phyloP scores from a whole-genome alignment of 2,329 filamentous ascomycete genomes.

The Colletotrichum agaves region DNA sequence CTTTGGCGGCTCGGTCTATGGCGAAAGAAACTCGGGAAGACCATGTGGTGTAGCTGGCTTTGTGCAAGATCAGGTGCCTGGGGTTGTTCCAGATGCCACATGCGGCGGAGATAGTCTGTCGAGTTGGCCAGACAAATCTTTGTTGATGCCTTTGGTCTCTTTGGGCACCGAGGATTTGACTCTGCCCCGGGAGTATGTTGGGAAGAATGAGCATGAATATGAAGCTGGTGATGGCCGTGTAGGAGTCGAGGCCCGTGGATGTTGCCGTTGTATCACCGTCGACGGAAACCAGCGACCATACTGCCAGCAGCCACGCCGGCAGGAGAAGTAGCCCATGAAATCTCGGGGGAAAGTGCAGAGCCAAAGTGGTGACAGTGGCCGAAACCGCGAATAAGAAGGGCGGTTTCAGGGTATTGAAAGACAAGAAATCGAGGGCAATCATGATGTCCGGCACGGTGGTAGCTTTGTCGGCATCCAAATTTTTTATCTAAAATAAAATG shows the following conservation, averaged over 20 bases:
- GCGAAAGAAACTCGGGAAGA: not conserved
- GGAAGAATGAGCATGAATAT: not conserved
- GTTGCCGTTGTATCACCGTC: not conserved
- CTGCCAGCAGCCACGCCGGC: not conserved
- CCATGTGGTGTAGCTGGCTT: not conserved
- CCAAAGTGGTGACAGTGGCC: not conserved
- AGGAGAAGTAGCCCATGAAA: not conserved
- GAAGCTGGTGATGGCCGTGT: not conserved
- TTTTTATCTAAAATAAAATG: not conserved
- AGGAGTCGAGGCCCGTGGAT: not conserved
- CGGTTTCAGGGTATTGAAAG: not conserved
- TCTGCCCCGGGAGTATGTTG: not conserved
- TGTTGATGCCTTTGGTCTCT: not conserved
- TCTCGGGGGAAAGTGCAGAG: not conserved
- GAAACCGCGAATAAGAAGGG: not conserved
- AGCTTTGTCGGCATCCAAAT: not conserved
- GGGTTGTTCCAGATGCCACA: not conserved
- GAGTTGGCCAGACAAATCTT: not conserved
- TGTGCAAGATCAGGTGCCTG: not conserved
- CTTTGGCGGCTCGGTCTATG: not conserved
- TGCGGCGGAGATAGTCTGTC: not conserved
- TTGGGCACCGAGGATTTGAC: not conserved
- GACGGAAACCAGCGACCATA: not conserved
- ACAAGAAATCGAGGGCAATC: too few relatives aligned
- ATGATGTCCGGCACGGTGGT: not conserved